phyloP scores from a whole-genome alignment of 2,329 filamentous ascomycete species.

The Aspergillus puulaauensis region DNA sequence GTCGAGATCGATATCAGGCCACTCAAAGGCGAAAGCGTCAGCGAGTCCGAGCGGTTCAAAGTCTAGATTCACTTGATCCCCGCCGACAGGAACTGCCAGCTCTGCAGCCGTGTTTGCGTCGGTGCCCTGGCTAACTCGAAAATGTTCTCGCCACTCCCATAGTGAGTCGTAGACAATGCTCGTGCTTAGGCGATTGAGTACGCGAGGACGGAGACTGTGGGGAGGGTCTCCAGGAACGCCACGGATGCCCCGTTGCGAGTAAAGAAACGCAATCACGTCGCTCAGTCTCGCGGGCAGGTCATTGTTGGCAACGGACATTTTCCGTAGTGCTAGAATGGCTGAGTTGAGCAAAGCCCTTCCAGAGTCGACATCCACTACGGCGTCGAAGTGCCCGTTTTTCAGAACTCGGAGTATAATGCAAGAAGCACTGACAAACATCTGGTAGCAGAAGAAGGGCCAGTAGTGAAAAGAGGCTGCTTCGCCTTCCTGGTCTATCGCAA shows the following conservation, averaged over 20 bases:
- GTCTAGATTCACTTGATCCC: not conserved
- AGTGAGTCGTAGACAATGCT: not conserved
- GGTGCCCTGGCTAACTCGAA: not conserved
- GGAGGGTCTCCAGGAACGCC: not conserved
- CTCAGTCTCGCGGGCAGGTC: not conserved
- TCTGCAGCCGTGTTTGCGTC: not conserved
- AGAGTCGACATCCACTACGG: not conserved
- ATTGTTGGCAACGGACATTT: not conserved
- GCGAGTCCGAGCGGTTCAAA: not conserved
- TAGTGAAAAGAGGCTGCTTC: not conserved
- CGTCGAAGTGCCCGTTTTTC: not conserved
- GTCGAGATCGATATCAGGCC: not conserved
- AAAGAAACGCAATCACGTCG: not conserved
- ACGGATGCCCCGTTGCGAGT: not conserved
- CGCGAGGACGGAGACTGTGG: not conserved
- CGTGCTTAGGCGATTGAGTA: not conserved
- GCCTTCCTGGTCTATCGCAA: not conserved
- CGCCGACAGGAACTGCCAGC: not conserved
- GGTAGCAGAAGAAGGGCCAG: not conserved
- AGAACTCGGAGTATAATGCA: not conserved
- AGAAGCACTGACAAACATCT: not conserved
- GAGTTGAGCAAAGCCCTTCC: not conserved
- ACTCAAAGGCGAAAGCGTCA: not conserved
- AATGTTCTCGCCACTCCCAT: not conserved
- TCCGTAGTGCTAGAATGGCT: not conserved